Base-by-base conservation (phyloP, 208 protist species). In the Leishmania aethiopica region DNA sequence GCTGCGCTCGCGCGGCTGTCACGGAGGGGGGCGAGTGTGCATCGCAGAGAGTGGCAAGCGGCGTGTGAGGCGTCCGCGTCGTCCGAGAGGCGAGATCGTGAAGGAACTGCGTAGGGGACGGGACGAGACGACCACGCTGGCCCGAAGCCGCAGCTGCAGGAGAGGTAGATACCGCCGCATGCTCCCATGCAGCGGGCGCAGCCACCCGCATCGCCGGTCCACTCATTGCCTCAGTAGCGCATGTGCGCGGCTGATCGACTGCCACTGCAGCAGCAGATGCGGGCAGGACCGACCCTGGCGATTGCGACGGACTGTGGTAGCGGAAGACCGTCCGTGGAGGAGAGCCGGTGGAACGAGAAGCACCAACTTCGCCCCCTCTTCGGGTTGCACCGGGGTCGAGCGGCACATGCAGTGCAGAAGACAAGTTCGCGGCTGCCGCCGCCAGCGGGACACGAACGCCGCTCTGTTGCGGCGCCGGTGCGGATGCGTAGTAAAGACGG, bases 301-400 rank as follows among this genome's bases (percentile, higher is more conserved):
- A 51, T 19, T 47, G 67, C 5, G 85, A 82, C 7, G 77, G 81
- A 59, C 82, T 84, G 19, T 42, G 86, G 45, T 90, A 90, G 53
- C 84, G 80, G 60, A 90, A 90, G 35, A 84, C 72, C 13, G 87
- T 90, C 8, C 87, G 87, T 49, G 79, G 87, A n/a, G 84, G 87
- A 28, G 82, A 88, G 2, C 77, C 80, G 35, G 73, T 80, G n/a
- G 66, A 55, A 17, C 60, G 22, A 32, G 25, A 60, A 70, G 37
- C 25, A 8, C 22, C 19, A 25, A 19, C 59, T 35, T 22, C 45
- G 69, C 28, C n/a, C 28, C 28, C 75, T 8, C 1, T 6, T 17
- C 45, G 60, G 13, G 40, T 32, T 71, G 71, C 57, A 28, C 42
- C 11, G 5, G 22, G 13, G 35, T 15, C 13, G n/a, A 7, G 45